These are phyloP conservation scores for Metschnikowia reukaufii DNA, from an alignment of 805 yeast genomes.

Conservation along the genomic window DNA sequence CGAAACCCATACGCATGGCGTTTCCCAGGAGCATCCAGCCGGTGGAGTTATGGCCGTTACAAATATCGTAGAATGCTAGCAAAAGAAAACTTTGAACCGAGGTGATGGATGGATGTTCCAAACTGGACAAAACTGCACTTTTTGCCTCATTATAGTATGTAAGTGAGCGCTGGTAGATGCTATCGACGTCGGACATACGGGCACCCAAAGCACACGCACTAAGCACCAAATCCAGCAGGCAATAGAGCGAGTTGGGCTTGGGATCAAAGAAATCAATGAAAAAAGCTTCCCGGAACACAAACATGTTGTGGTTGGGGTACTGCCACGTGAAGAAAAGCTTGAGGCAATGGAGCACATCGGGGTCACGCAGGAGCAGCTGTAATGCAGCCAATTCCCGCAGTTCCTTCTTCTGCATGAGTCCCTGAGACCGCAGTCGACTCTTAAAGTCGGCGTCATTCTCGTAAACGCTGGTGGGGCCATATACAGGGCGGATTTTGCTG, in stretches of 20 bases:
- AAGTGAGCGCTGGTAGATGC: conserved; percentile 40
- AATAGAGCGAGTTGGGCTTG: conserved; percentile 49
- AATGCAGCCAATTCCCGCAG: conserved; percentile 14
- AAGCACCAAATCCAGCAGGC: conserved; percentile 53
- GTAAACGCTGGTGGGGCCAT: conserved; percentile 49
- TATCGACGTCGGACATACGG: conserved; percentile 45
- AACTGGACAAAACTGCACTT: conserved; percentile 37
- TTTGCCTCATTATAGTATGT: conserved; percentile 50
- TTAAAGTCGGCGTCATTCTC: conserved; percentile 33
- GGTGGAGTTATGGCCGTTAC: conserved; percentile 55
- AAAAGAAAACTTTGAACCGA: conserved; percentile 59
- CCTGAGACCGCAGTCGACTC: conserved; percentile 32
- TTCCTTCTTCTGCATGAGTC: conserved; percentile 16
- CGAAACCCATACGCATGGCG: conserved; percentile 65
- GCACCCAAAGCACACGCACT: conserved; percentile 63
- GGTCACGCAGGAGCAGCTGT: conserved; percentile 13
- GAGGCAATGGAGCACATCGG: conserved; percentile 33
- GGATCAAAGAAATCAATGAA: conserved; percentile 61
- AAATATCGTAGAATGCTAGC: conserved; percentile 60
- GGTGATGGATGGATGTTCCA: conserved; percentile 51
- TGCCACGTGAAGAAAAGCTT: conserved; percentile 60
- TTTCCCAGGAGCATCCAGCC: conserved; percentile 66
- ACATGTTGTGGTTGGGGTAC: conserved; percentile 63
- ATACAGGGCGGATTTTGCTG: conserved; percentile 35
- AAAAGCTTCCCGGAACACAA: conserved; percentile 64